Conservation (phyloP, 2,329 filamentous ascomycete genomes). For the Cadophora malorum region DNA sequence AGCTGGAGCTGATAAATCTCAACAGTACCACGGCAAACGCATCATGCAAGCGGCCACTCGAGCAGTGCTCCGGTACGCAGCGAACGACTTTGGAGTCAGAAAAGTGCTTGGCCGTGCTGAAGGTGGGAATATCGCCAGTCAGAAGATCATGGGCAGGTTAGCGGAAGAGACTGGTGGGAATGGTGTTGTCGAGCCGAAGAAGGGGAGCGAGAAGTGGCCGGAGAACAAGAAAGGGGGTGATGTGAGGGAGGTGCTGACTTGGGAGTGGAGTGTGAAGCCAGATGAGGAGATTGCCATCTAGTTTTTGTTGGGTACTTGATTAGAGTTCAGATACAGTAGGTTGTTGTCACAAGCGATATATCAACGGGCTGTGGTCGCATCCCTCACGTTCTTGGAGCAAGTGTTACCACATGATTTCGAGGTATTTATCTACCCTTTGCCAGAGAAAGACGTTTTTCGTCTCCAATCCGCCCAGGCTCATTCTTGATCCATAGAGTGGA, state of each 20-base stretch:
- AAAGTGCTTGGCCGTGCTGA: constrained; percentile 7
- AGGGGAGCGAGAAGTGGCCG: constrained; percentile 11
- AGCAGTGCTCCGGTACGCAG: not conserved
- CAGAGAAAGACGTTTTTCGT: not conserved
- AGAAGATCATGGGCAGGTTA: constrained; percentile 11
- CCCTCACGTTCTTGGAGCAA: no score
- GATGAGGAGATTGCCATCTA: not conserved
- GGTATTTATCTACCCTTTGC: not conserved
- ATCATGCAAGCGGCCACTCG: constrained; percentile 13
- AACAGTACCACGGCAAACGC: constrained; percentile 9
- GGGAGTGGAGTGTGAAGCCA: constrained; percentile 3
- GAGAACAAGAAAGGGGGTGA: constrained; percentile 12
- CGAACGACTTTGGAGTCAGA: constrained; percentile 1
- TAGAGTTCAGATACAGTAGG: not conserved
- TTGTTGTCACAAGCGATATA: no score
- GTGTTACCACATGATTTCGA: no score
- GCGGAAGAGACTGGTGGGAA: constrained; percentile 5
- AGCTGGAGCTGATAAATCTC: not conserved
- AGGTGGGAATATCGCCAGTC: constrained; percentile 6
- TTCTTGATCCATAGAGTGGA: not conserved
- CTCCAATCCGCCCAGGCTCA: not conserved
- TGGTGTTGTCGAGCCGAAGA: not conserved
- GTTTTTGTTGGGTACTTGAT: not conserved
- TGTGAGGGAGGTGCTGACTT: constrained; percentile 5
- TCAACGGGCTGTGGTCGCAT: no score